Evolutionary conservation across 1,139 yeast species (phyloP), one percentile per base, ranked within the genome.

Genomic region (Yamadazyma siamensis): DNA sequence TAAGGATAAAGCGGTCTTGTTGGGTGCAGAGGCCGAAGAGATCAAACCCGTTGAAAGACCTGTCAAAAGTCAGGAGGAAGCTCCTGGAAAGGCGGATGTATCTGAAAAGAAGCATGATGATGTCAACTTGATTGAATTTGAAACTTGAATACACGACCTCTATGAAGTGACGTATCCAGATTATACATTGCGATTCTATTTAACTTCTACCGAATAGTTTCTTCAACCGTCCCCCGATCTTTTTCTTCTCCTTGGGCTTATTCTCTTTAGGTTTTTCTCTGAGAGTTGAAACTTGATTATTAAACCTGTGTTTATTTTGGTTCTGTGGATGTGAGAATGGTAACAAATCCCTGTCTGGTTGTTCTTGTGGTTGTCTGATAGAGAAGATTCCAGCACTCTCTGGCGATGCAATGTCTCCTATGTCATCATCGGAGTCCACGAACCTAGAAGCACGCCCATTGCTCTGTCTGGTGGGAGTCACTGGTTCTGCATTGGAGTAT

Each of bases 301-400:
- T 19, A 21, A 13, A n/a, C 20, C 26, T 31, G n/a, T n/a, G n/a
- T n/a, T n/a, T n/a, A n/a, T n/a, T n/a, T n/a, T n/a, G n/a, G 18
- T 17, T 26, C 5, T 31, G 28, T 6, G 36, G 35, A 21, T 36
- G 35, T 3, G 39, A 31, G 15, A 25, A 29, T 8, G 34, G 36
- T 11, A 27, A 25, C 14, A 21, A 13, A 7, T 24, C 18, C 7
- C 26, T 21, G 7, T 60, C 72, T 5, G 61, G 69, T 23, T 77
- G 83, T 9, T 83, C 76, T 48, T 78, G 83, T 5, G 59, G 61
- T 36, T 76, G 69, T 42, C 84, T 61, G 1, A 85, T 77, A 22
- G 48, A 51, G 35, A 56, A 54, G 13, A 27, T 36, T 4, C 34
- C 34, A n/a, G 35, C 40, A 29, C 36, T 29, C 17, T 33, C 43